These are phyloP conservation scores for Vitis rotundifolia DNA, from an alignment of 164 flowering plant genomes.

Conservation along the genomic window DNA sequence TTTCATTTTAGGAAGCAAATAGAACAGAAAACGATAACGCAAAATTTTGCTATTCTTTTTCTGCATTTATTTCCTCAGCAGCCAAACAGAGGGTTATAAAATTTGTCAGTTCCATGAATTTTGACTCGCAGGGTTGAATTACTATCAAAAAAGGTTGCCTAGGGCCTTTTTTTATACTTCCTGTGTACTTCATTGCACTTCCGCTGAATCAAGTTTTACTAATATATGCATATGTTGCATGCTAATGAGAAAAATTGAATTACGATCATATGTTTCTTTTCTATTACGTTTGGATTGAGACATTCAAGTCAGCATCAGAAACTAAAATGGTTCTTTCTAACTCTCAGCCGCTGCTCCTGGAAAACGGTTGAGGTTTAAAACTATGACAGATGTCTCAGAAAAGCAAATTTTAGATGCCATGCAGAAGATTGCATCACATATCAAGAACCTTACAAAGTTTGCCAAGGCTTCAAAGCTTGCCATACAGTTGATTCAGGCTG, in stretches of 20 bases:
- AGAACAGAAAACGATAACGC: background rate
- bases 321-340: background rate
- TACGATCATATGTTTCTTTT: background rate
- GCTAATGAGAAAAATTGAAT: background rate
- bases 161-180: no score
- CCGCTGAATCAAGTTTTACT: background rate
- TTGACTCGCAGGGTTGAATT: no score
- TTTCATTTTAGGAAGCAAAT: background rate
- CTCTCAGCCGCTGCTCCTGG: slow-evolving; percentile 44
- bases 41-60: no score
- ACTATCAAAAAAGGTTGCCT: no score
- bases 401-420: slow-evolving; percentile 83
- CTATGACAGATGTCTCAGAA: slow-evolving; percentile 81
- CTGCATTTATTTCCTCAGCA: no score
- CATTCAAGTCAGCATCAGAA: background rate
- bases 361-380: slow-evolving; percentile 78
- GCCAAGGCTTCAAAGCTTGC: slow-evolving; percentile 96
- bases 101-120: no score
- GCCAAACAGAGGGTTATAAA: no score
- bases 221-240: background rate
- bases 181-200: background rate
- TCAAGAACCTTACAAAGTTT: slow-evolving; percentile 68
- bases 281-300: background rate
- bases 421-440: slow-evolving; percentile 89
- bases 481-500: slow-evolving; percentile 83